Conservation (phyloP, 352 stramenopile species). For the Phytopythium boreale region DNA sequence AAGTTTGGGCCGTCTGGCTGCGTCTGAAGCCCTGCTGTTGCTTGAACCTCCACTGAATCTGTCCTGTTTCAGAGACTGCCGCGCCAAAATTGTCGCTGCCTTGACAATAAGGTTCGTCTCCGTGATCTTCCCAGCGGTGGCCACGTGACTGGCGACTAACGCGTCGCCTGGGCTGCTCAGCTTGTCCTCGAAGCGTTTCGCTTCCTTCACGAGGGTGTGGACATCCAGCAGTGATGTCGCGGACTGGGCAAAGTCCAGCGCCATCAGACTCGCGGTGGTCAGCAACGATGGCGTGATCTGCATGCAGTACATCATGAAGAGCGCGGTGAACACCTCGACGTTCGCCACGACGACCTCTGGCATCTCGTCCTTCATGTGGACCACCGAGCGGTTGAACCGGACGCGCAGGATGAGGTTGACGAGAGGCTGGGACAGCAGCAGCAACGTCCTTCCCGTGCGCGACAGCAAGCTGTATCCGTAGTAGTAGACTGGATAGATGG, state of each 20-base stretch:
- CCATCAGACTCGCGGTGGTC: slow-evolving; percentile 15
- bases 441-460: slow-evolving; percentile 4
- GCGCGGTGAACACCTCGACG: slow-evolving; percentile 35
- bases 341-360: slow-evolving; percentile 24
- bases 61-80: not conserved
- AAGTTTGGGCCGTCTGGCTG: not conserved
- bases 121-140: not conserved
- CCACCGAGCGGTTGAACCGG: slow-evolving; percentile 13
- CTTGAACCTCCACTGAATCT: not conserved
- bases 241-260: slow-evolving; percentile 18
- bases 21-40: not conserved
- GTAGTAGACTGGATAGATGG: slow-evolving; percentile 16
- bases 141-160: not conserved
- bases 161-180: not conserved
- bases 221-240: slow-evolving; percentile 14
- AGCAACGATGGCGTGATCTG: slow-evolving; percentile 17
- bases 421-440: slow-evolving; percentile 17
- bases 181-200: not conserved
- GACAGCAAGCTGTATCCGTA: slow-evolving; percentile 16
- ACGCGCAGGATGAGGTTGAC: slow-evolving; percentile 35
- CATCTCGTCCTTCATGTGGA: slow-evolving; percentile 20
- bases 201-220: not conserved
- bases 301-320: slow-evolving; percentile 30
- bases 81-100: not conserved
- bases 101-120: not conserved